phyloP scores from a whole-genome alignment of 1,284 basidiomycete genomes.

The Fomes fomentarius region DNA sequence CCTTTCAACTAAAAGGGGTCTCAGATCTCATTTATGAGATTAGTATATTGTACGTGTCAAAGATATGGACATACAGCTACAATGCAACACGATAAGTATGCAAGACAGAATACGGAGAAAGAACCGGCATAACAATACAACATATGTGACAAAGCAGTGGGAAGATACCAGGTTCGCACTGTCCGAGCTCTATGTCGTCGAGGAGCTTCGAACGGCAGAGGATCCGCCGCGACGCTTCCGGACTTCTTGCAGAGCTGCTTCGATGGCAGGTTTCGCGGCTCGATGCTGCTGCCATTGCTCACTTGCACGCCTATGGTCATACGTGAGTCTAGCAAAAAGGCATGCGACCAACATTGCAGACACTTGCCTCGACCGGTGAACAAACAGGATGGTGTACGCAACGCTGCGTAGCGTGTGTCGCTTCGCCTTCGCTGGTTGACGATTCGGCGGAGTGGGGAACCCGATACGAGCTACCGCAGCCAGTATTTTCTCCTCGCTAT shows the following conservation, averaged over 20 bases:
- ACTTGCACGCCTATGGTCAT: slow-evolving; percentile 51
- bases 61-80: not conserved
- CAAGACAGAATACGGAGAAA: not conserved
- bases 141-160: too few relatives aligned
- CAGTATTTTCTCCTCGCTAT: slow-evolving; percentile 78
- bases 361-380: slow-evolving; percentile 68
- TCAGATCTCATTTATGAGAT: too few relatives aligned
- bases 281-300: slow-evolving; percentile 64
- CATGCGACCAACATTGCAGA: not conserved
- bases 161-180: too few relatives aligned
- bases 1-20: too few relatives aligned
- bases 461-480: slow-evolving; percentile 81
- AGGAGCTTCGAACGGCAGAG: not conserved
- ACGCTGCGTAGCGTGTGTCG: slow-evolving; percentile 57
- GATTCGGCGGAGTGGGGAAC: slow-evolving; percentile 45
- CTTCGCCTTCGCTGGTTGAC: slow-evolving; percentile 4
- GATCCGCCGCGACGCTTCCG: slow-evolving; percentile 49
- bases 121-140: not conserved
- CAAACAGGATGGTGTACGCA: slow-evolving; percentile 65
- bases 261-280: slow-evolving; percentile 60
- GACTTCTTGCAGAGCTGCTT: slow-evolving; percentile 71
- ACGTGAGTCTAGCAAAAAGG: too few relatives aligned
- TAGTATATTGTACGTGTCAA: not conserved
- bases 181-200: slow-evolving; percentile 1
- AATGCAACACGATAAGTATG: not conserved